Evolutionary conservation across 139 green algal genomes (phyloP).

Genomic region (Marvania coccoides): DNA sequence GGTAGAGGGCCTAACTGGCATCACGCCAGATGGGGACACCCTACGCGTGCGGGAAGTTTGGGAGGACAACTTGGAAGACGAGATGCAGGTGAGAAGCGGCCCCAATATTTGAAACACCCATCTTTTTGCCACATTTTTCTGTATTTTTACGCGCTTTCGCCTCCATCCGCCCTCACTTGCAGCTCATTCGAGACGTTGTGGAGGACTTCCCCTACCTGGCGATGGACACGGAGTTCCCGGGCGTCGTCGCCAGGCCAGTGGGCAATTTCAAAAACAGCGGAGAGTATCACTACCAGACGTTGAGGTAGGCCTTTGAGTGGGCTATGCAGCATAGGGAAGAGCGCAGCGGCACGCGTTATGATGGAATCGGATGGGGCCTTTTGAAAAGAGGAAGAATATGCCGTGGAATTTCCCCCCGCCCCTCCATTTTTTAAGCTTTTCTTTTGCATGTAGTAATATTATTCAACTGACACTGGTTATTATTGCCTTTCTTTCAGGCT

Average conservation of each 20-base stretch:
- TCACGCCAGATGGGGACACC: slow-evolving; percentile 55
- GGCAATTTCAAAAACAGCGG: slow-evolving; percentile 89
- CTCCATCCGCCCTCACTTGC: slow-evolving; percentile 17
- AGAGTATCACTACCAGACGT: slow-evolving; percentile 96
- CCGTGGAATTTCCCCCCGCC: background rate
- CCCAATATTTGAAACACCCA: too few species aligned
- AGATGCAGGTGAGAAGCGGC: slow-evolving; percentile 71
- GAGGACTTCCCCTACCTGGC: slow-evolving; percentile 89
- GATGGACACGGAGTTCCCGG: slow-evolving; percentile 99
- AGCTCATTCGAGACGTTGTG: slow-evolving; percentile 82
- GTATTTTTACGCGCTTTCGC: background rate
- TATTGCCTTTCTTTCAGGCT: slow-evolving; percentile 43
- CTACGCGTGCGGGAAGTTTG: slow-evolving; percentile 92
- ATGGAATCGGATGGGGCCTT: background rate
- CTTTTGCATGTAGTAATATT: background rate
- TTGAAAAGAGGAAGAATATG: background rate
- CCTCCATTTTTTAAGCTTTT: background rate
- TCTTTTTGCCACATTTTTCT: background rate
- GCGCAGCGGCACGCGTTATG: background rate
- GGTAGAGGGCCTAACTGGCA: slow-evolving; percentile 36
- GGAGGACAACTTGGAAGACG: slow-evolving; percentile 89
- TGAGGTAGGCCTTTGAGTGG: slow-evolving; percentile 28
- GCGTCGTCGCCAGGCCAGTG: slow-evolving; percentile 89
- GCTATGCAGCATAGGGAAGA: background rate
- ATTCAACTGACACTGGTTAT: background rate